Conservation (phyloP, 768 basidiomycete species). For the Mycena rosella region DNA sequence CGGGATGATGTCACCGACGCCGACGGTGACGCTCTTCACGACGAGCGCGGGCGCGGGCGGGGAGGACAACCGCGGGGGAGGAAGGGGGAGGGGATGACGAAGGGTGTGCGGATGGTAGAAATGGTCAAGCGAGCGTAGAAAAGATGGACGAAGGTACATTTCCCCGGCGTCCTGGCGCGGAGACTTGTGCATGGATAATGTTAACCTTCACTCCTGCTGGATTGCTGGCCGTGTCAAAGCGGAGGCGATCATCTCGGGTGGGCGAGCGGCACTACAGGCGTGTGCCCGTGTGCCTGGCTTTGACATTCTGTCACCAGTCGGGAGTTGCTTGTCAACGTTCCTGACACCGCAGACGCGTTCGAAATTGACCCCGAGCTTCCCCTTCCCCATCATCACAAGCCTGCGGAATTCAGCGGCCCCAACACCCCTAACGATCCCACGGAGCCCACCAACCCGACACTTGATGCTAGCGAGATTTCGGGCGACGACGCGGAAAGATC, state of each 20-base stretch:
- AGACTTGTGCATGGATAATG: constrained; percentile 31
- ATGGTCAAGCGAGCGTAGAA: too few relatives aligned
- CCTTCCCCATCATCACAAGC: neutral
- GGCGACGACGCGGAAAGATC: neutral
- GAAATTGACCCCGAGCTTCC: neutral
- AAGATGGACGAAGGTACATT: too few relatives aligned
- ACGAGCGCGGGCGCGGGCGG: too few relatives aligned
- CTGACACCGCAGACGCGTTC: neutral
- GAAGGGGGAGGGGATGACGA: too few relatives aligned
- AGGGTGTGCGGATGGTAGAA: too few relatives aligned
- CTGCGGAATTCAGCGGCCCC: neutral
- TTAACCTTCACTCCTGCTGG: constrained; percentile 33
- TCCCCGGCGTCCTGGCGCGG: constrained; percentile 43
- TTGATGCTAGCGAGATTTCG: too few relatives aligned
- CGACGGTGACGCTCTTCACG: too few relatives aligned
- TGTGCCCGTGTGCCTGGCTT: neutral
- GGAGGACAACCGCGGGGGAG: too few relatives aligned
- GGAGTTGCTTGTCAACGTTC: neutral
- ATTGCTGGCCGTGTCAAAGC: constrained; percentile 8
- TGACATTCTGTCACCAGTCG: constrained; percentile 10
- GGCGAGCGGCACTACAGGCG: neutral
- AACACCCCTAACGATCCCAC: too few relatives aligned
- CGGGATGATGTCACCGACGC: too few relatives aligned
- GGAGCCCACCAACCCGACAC: neutral
- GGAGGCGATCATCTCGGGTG: neutral